phyloP scores from a whole-genome alignment of 2,329 filamentous ascomycete species.

The Aspergillus felis region DNA sequence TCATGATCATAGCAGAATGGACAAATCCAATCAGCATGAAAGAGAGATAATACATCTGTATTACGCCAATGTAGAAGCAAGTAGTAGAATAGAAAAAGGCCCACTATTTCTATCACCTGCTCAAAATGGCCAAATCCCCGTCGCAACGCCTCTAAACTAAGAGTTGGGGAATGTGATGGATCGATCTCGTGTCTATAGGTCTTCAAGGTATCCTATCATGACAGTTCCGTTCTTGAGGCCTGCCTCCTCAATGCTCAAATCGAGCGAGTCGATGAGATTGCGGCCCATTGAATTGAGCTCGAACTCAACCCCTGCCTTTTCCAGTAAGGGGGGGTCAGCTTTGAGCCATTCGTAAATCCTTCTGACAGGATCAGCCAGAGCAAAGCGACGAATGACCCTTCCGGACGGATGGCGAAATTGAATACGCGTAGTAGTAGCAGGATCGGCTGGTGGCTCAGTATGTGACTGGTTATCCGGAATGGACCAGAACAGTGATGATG shows the following conservation, averaged over 20 bases:
- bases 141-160: neutral
- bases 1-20: neutral
- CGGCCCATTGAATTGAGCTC: conserved; percentile 85
- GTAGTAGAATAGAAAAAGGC: neutral
- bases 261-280: conserved; percentile 74
- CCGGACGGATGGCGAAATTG: conserved; percentile 86
- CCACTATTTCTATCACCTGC: neutral
- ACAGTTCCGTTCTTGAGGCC: conserved; percentile 90
- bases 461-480: conserved; percentile 74
- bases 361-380: conserved; percentile 68
- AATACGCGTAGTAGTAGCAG: conserved; percentile 74
- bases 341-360: conserved; percentile 97
- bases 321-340: conserved; percentile 70
- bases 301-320: conserved; percentile 73
- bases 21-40: neutral
- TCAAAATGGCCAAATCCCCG: neutral
- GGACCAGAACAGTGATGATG: conserved; percentile 55
- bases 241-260: conserved; percentile 71
- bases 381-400: conserved; percentile 83
- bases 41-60: neutral
- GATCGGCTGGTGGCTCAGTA: conserved; percentile 68
- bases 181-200: conserved; percentile 26
- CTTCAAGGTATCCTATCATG: conserved; percentile 85
- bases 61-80: neutral
- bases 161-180: neutral